phyloP scores from a whole-genome alignment of 2,329 filamentous ascomycete genomes.

The Cadophora sp. region DNA sequence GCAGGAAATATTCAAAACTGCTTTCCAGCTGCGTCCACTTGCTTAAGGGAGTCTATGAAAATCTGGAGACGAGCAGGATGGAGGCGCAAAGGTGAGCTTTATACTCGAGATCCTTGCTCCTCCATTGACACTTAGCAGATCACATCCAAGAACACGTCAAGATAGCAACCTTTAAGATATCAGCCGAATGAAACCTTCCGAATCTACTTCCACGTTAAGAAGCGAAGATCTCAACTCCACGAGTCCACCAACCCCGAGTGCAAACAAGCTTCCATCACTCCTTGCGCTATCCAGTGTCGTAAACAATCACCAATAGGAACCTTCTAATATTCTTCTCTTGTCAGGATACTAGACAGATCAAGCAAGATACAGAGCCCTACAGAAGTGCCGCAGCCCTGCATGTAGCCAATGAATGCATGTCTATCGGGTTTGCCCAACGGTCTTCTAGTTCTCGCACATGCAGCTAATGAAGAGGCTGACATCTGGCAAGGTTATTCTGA shows the following conservation, averaged over 20 bases:
- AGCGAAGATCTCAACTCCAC: background rate
- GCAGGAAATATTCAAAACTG: no score
- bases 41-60: background rate
- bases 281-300: background rate
- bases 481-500: no score
- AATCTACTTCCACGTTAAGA: background rate
- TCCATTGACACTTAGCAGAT: background rate
- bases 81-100: background rate
- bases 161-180: background rate
- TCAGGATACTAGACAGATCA: no score
- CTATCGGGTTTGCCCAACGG: background rate
- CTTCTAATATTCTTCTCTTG: background rate
- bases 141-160: background rate
- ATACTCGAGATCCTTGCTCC: background rate
- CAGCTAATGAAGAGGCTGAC: no score
- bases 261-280: background rate
- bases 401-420: background rate
- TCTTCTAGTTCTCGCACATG: no score
- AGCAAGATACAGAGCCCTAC: background rate
- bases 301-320: background rate
- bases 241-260: background rate
- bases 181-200: background rate
- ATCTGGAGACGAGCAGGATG: background rate
- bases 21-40: no score
- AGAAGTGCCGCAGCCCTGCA: background rate